These are phyloP conservation scores for Exsudoporus frostii DNA, from an alignment of 768 basidiomycete genomes.

Conservation along the genomic window DNA sequence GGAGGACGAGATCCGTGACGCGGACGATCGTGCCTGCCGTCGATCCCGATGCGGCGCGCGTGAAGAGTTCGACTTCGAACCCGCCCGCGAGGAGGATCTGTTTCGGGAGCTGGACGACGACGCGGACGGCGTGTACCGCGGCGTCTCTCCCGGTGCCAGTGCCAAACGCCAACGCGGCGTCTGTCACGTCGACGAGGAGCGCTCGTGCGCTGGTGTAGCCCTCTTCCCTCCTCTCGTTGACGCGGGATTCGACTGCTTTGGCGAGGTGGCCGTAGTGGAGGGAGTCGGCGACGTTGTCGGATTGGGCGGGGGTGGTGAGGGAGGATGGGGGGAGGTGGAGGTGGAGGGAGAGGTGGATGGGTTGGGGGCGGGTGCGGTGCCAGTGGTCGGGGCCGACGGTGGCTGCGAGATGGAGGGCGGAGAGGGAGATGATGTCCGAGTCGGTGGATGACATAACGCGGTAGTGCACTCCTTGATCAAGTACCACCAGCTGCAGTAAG, in stretches of 20 bases:
- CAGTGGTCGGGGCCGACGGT: constrained; percentile 52
- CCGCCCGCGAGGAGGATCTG: constrained; percentile 48
- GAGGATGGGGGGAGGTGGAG: constrained; percentile 41
- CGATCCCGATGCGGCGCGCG: background rate
- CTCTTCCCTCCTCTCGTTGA: constrained; percentile 10
- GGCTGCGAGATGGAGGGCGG: constrained; percentile 39
- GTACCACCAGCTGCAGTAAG: too few relatives aligned
- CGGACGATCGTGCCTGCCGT: constrained; percentile 28
- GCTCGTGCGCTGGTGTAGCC: constrained; percentile 30
- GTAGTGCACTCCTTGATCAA: too few relatives aligned
- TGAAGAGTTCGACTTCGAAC: constrained; percentile 41
- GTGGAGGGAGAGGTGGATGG: constrained; percentile 46
- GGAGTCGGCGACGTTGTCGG: constrained; percentile 53
- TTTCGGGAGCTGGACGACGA: constrained; percentile 45
- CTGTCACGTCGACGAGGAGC: constrained; percentile 36
- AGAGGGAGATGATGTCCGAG: constrained; percentile 45
- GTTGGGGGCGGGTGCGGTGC: constrained; percentile 47
- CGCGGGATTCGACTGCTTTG: constrained; percentile 41
- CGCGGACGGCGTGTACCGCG: constrained; percentile 35
- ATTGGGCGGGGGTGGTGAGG: constrained; percentile 42
- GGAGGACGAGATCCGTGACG: constrained; percentile 46
- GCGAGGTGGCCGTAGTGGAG: constrained; percentile 65
- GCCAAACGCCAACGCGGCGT: constrained; percentile 37
- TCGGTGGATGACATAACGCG: too few relatives aligned
- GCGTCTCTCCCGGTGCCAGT: too few relatives aligned